Evolutionary conservation across 2,329 filamentous ascomycete genomes (phyloP).

Genomic region (Venturia effusa): DNA sequence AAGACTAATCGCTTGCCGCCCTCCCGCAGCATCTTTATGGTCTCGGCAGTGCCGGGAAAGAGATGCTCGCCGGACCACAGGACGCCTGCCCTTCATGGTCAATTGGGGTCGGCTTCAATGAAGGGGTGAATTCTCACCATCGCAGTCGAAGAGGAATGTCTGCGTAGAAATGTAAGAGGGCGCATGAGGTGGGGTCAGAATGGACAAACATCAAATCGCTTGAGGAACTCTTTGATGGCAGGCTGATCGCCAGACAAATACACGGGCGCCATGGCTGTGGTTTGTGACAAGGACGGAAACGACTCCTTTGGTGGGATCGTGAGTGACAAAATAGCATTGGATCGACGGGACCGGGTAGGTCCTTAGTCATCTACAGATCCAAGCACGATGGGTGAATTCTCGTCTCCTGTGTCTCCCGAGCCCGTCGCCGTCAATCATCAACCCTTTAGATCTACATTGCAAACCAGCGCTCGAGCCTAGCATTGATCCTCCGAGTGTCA

Average conservation of each 20-base stretch:
- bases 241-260: slow-evolving; percentile 70
- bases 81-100: slow-evolving; percentile 56
- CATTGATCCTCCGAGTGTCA: no score
- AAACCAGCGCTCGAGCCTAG: no score
- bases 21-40: slow-evolving; percentile 68
- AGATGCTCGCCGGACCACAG: slow-evolving; percentile 92
- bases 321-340: no score
- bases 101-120: not conserved
- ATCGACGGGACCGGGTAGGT: no score
- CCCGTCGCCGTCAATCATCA: no score
- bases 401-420: no score
- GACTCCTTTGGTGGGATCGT: no score
- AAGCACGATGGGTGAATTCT: no score
- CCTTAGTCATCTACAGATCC: no score
- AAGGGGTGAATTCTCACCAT: slow-evolving; percentile 51
- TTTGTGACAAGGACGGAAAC: no score
- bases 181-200: slow-evolving; percentile 9
- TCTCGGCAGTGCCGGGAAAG: slow-evolving; percentile 77
- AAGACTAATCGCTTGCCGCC: slow-evolving; percentile 89
- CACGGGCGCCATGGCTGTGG: slow-evolving; percentile 22
- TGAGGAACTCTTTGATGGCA: slow-evolving; percentile 72
- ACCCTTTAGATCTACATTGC: no score
- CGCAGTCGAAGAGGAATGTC: slow-evolving; percentile 94
- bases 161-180: slow-evolving; percentile 29
- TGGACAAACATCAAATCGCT: slow-evolving; percentile 74